Conservation (phyloP, 108 stramenopile species). For the Pseudonitzschia multiseries region DNA sequence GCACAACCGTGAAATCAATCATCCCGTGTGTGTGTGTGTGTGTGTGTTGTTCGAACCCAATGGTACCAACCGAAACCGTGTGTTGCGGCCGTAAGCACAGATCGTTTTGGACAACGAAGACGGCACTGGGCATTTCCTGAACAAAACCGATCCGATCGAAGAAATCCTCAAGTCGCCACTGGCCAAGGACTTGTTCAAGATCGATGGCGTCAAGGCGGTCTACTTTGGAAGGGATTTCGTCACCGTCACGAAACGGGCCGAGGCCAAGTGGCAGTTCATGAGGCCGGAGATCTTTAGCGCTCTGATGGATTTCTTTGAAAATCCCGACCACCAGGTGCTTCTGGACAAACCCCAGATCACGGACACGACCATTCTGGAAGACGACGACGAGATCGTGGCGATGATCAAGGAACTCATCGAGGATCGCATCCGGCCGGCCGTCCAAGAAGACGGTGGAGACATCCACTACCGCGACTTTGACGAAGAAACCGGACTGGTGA, state of each 20-base stretch:
- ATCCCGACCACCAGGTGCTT: constrained; percentile 56
- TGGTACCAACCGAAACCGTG: background rate
- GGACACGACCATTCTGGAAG: constrained; percentile 94
- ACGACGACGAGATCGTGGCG: constrained; percentile 95
- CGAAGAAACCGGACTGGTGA: constrained; percentile 81
- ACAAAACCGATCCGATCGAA: constrained; percentile 57
- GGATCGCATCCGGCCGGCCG: constrained; percentile 94
- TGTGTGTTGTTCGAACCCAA: background rate
- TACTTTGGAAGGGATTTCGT: constrained; percentile 92
- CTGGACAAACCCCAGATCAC: constrained; percentile 73
- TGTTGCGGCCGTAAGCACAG: background rate
- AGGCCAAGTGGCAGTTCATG: constrained; percentile 80
- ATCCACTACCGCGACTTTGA: constrained; percentile 93
- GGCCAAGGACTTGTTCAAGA: constrained; percentile 74
- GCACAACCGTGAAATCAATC: no score
- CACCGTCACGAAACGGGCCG: constrained; percentile 94
- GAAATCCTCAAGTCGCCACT: constrained; percentile 86
- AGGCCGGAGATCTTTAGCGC: constrained; percentile 84
- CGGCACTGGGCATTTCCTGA: constrained; percentile 51
- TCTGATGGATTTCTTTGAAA: constrained; percentile 94
- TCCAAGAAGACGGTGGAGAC: constrained; percentile 99
- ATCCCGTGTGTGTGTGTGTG: background rate
- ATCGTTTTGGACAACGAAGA: constrained; percentile 33
- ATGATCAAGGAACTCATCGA: constrained; percentile 99
- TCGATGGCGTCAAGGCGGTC: constrained; percentile 92